A percentile compares a stretch with the other conserved stretches of the same genome.
These are phyloP conservation scores for Nakaseomyces sp. DNA, from an alignment of 1,139 yeast species.

Conservation along the genomic window DNA sequence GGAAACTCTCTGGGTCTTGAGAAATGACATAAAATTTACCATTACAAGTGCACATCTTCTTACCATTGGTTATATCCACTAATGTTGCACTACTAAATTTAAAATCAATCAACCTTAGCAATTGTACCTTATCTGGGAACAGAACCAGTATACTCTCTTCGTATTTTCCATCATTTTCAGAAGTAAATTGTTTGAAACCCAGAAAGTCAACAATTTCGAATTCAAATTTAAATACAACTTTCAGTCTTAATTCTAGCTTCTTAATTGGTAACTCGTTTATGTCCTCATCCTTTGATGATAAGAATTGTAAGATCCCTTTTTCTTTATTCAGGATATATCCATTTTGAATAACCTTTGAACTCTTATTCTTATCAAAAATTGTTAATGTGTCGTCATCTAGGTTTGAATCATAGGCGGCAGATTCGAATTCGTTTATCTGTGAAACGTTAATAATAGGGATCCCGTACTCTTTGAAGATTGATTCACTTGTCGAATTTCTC, in stretches of 20 bases:
- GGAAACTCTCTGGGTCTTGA: conserved; percentile 9
- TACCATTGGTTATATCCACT: conserved; percentile 23
- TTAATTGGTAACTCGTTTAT: conserved; percentile 30
- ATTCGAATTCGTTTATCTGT: conserved; percentile 14
- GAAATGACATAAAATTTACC: conserved; percentile 27
- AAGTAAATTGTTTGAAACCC: conserved; percentile 26
- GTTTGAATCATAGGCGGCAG: conserved; percentile 22
- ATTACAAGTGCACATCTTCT: conserved; percentile 25
- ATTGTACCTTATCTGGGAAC: conserved; percentile 37
- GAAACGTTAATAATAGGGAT: conserved; percentile 17
- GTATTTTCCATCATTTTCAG: conserved; percentile 15
- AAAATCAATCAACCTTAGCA: conserved; percentile 33
- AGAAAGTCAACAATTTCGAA: conserved; percentile 34
- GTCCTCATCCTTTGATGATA: conserved; percentile 15
- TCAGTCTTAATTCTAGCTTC: conserved; percentile 34
- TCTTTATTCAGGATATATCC: conserved; percentile 36
- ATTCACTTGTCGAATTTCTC: conserved; percentile 17
- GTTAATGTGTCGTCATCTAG: conserved; percentile 36
- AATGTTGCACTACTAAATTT: conserved; percentile 22
- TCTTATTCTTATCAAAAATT: conserved; percentile 32
- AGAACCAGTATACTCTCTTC: conserved; percentile 31
- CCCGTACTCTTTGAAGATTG: conserved; percentile 27
- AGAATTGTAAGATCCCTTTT: conserved; percentile 27
- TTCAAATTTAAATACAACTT: conserved; percentile 39
- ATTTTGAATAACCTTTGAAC: conserved; percentile 39